Evolutionary conservation across 148 eudicot genomes (phyloP), one percentile per base, ranked within the genome.

Genomic region (Amaranthus cruentus): DNA sequence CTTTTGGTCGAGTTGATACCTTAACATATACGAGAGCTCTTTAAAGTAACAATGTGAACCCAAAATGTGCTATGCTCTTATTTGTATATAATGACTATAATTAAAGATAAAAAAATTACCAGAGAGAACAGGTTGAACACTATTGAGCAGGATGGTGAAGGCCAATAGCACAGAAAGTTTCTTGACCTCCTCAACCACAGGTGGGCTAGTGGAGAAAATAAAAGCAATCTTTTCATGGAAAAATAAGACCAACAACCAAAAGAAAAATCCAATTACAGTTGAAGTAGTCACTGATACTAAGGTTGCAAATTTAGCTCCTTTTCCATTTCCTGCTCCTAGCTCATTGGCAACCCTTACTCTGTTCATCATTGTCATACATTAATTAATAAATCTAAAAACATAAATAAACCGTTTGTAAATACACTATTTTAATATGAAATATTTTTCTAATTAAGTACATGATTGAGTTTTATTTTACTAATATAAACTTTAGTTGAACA

Each of bases 291-390:
- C 88, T 9, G 88, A 80, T 21, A 87, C 84, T 42, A 43, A 43
- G 9, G 87, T 82, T 3, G 91, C 91, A 62, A 87, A 87, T 67
- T 85, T 87, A 0, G 91, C 91, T n/a, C 84, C 91, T 77, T 83
- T 87, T 14, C 85, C 91, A 52, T 84, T 87, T 10, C 91, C 91
- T 12, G 85, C 88, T 76, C 91, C 91, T 3, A 87, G 85, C 75
- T 87, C 91, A 55, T 87, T 87, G 42, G 91, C 85, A 18, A 85
- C 88, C 75, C 88, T 76, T 7, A 87, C 88, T 61, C 91, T 87
- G 75, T 65, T 15, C 76, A 70, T 46, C 14, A 18, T 18, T 18
- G 18, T 18, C 18, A 18, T 18, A 18, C 18, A 18, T 18, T 18
- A 18, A 18, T 18, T 18, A 18, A 18, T 18, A 18, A 18, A 18